Percentiles rank a stretch among this genome's conserved stretches.
Evolutionary conservation across 441 rosid genomes (phyloP).

Genomic region (Populus hybrid): DNA sequence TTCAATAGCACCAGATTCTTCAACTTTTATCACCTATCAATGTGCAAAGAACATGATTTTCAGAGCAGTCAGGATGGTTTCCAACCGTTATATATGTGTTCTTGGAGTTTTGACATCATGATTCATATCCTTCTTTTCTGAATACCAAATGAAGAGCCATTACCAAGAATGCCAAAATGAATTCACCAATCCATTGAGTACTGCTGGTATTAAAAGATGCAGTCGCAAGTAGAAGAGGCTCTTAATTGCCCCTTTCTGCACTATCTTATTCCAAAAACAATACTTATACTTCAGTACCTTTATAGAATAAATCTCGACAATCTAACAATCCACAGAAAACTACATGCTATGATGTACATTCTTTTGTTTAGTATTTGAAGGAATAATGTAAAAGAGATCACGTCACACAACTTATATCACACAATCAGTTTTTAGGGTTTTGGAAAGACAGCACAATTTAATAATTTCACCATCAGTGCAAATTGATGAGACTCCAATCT

Average conservation of each 20-base stretch:
- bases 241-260: not conserved
- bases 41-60: not conserved
- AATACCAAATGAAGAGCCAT: not conserved
- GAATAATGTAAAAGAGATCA: not conserved
- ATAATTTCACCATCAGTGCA: not conserved
- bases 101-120: not conserved
- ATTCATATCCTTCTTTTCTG: not conserved
- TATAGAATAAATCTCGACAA: no score
- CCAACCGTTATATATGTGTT: not conserved
- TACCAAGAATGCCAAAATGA: not conserved
- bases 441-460: not conserved
- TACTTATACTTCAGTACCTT: not conserved
- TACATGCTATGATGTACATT: no score
- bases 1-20: no score
- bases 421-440: not conserved
- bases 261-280: not conserved
- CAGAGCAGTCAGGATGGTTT: not conserved
- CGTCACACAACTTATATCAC: not conserved
- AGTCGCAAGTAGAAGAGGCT: not conserved
- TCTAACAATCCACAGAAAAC: not conserved
- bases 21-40: no score
- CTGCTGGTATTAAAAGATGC: not conserved
- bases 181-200: not conserved
- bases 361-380: not conserved
- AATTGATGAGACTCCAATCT: not conserved